These are phyloP conservation scores for Botrytis tulipae DNA, from an alignment of 2,329 filamentous ascomycete species.

Conservation along the genomic window DNA sequence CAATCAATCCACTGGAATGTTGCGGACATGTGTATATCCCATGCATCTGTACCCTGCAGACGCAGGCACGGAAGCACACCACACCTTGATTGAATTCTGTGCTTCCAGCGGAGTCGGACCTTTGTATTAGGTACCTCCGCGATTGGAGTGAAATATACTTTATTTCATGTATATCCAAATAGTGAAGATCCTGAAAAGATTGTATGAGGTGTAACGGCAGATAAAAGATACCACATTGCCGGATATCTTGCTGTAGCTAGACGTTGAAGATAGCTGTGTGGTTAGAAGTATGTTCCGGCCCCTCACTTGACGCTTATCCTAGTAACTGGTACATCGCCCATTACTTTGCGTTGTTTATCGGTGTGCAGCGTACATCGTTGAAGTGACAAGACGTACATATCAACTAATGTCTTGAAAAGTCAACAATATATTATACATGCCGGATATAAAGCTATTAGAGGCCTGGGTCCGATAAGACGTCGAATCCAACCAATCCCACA, in stretches of 20 bases:
- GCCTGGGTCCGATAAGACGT: slow-evolving; percentile 7
- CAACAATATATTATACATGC: slow-evolving; percentile 5
- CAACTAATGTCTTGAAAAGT: not conserved
- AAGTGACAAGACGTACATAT: not conserved
- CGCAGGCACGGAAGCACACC: slow-evolving; percentile 20
- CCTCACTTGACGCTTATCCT: not conserved
- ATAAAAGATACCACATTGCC: slow-evolving; percentile 8
- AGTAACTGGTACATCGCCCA: not conserved
- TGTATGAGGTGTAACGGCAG: not conserved
- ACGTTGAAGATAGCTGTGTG: slow-evolving; percentile 2
- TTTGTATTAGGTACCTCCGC: not conserved
- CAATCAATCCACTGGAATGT: not conserved
- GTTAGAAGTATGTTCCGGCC: not conserved
- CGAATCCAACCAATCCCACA: not conserved
- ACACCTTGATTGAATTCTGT: slow-evolving; percentile 1
- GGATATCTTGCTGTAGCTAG: not conserved
- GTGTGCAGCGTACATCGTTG: slow-evolving; percentile 6
- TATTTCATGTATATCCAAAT: not conserved
- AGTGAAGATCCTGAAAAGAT: slow-evolving; percentile 6
- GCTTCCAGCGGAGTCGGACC: slow-evolving; percentile 4
- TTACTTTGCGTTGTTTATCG: not conserved
- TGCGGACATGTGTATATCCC: not conserved
- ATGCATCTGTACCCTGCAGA: slow-evolving; percentile 18
- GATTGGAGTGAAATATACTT: slow-evolving; percentile 1
- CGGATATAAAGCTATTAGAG: not conserved